Conservation (phyloP, 306 rosid species). For the Sophora flavescens region DNA sequence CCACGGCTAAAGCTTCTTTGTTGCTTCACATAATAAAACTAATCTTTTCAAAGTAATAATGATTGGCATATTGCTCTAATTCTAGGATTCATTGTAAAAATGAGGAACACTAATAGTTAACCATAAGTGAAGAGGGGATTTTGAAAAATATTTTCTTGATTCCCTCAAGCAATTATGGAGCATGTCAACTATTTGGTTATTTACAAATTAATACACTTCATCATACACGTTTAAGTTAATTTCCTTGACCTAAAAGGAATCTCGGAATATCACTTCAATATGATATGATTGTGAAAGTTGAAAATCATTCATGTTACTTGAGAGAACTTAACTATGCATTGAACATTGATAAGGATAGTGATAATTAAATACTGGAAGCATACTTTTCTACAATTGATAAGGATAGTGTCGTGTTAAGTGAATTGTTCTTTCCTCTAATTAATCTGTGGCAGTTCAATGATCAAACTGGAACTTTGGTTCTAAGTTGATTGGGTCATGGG, state of each 20-base stretch:
- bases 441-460: constrained; percentile 28
- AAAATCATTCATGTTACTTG: constrained; percentile 34
- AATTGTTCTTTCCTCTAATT: background rate
- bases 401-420: constrained; percentile 2
- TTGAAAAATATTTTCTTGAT: constrained; percentile 22
- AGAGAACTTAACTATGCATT: background rate
- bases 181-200: constrained; percentile 24
- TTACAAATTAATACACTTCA: background rate
- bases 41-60: constrained; percentile 17
- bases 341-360: background rate
- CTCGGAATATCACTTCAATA: constrained; percentile 13
- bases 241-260: constrained; percentile 3
- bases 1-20: background rate
- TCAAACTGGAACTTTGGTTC: constrained; percentile 14
- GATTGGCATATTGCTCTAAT: background rate
- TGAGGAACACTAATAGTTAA: background rate
- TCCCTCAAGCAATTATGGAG: background rate
- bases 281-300: background rate
- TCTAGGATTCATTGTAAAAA: constrained; percentile 6
- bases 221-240: background rate
- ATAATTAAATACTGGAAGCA: background rate
- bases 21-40: constrained; percentile 4
- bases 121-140: constrained; percentile 8
- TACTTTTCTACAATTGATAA: constrained; percentile 4
- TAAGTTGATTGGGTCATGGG: background rate